phyloP scores from a whole-genome alignment of 208 protist species.

The Wallacemonas rigidus region DNA sequence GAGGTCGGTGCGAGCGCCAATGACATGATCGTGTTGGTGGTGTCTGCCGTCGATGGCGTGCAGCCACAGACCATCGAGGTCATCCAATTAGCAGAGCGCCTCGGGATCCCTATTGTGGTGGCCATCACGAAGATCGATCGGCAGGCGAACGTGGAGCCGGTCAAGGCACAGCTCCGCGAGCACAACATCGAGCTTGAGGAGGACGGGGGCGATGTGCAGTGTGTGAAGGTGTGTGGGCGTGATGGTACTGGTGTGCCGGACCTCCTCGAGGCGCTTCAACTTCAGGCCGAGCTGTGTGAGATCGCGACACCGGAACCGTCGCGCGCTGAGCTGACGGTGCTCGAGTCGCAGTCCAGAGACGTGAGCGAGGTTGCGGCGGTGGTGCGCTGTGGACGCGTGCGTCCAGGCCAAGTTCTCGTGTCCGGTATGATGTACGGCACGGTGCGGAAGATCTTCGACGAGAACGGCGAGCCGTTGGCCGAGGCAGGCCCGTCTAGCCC shows the following conservation, averaged over 20 bases:
- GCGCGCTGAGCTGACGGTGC: conserved; percentile 88
- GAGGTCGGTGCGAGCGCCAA: conserved; percentile 93
- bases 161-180: conserved; percentile 83
- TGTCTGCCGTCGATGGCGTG: conserved; percentile 96
- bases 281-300: conserved; percentile 92
- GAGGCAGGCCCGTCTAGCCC: conserved; percentile 74
- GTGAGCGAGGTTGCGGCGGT: conserved; percentile 71
- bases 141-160: conserved; percentile 60
- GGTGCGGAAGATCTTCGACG: conserved; percentile 72
- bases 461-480: conserved; percentile 56
- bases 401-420: conserved; percentile 70
- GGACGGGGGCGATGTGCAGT: conserved; percentile 94
- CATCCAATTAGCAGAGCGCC: conserved; percentile 71
- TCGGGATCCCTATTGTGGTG: conserved; percentile 91
- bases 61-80: conserved; percentile 95
- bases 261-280: conserved; percentile 88
- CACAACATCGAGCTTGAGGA: conserved; percentile 90
- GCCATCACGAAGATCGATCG: conserved; percentile 98
- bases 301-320: conserved; percentile 73
- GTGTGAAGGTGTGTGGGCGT: conserved; percentile 90
- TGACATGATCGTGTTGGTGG: conserved; percentile 97
- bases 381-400: conserved; percentile 79
- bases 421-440: conserved; percentile 75
- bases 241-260: conserved; percentile 84
- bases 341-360: conserved; percentile 81